Conservation (phyloP, 2,329 filamentous ascomycete genomes). For the Claviceps monticola region DNA sequence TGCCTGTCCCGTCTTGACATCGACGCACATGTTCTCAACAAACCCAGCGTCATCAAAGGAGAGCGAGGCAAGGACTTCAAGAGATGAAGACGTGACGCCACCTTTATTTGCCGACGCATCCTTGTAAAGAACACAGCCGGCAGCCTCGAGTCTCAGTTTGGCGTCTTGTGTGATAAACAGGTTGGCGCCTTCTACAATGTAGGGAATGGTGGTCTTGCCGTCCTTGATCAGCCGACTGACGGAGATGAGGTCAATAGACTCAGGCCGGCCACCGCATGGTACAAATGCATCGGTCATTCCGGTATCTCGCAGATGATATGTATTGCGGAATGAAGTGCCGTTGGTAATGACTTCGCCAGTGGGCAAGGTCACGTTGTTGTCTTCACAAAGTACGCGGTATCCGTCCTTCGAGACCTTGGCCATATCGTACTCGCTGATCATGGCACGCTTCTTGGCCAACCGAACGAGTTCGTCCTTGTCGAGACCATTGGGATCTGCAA, state of each 20-base stretch:
- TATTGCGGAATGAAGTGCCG: constrained; percentile 92
- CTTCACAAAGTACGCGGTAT: constrained; percentile 85
- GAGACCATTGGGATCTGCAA: constrained; percentile 84
- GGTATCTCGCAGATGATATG: constrained; percentile 75
- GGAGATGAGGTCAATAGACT: constrained; percentile 86
- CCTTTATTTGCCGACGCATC: constrained; percentile 98
- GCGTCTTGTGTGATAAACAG: constrained; percentile 98
- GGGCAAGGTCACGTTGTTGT: constrained; percentile 77
- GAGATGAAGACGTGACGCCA: constrained; percentile 90
- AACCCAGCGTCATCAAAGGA: constrained; percentile 88
- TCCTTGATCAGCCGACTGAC: constrained; percentile 81
- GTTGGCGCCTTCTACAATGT: constrained; percentile 96
- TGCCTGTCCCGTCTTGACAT: constrained; percentile 48
- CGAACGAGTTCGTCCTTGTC: constrained; percentile 71
- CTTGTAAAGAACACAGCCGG: constrained; percentile 93
- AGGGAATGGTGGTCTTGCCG: constrained; percentile 76
- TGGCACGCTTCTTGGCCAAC: constrained; percentile 71
- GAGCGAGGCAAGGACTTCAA: constrained; percentile 87
- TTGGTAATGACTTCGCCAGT: constrained; percentile 78
- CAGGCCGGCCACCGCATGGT: constrained; percentile 88
- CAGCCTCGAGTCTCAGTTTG: constrained; percentile 85
- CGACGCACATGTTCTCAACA: constrained; percentile 85
- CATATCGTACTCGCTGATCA: constrained; percentile 79
- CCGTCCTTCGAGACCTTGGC: constrained; percentile 77
- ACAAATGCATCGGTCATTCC: constrained; percentile 80